A percentile compares a stretch with the other conserved stretches of the same genome.
These are phyloP conservation scores for Alternaria arbusti DNA, from an alignment of 2,329 filamentous ascomycete genomes.

Conservation along the genomic window DNA sequence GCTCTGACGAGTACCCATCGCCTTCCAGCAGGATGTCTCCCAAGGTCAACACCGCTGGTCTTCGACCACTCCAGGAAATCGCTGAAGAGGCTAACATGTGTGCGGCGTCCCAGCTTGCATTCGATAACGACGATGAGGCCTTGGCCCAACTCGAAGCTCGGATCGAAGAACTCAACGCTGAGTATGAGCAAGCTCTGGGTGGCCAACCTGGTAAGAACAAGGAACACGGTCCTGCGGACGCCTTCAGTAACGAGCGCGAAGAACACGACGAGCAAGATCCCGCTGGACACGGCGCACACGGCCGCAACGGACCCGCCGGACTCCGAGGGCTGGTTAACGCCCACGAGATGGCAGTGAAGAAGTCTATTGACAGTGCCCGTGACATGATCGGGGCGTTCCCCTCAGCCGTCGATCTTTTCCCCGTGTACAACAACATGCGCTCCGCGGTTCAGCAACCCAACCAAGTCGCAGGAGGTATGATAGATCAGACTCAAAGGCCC, in stretches of 20 bases:
- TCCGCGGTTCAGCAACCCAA: too few species aligned
- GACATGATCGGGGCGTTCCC: background rate
- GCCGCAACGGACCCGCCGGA: background rate
- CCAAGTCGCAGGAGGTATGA: background rate
- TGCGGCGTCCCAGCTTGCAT: background rate
- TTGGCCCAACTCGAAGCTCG: background rate
- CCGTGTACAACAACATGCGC: background rate
- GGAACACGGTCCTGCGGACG: background rate
- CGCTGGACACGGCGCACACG: background rate
- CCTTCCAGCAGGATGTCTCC: background rate
- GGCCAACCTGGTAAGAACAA: background rate
- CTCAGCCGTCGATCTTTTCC: background rate
- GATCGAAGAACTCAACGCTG: background rate
- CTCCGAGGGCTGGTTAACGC: background rate
- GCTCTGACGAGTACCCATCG: background rate
- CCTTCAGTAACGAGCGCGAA: background rate
- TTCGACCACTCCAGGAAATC: background rate
- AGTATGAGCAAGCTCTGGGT: background rate
- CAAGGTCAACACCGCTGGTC: background rate
- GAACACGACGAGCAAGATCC: background rate
- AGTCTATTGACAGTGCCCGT: too few species aligned
- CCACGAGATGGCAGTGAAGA: background rate
- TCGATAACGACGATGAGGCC: background rate
- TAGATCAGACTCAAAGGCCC: background rate
- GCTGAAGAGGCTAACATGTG: background rate